These are phyloP conservation scores for Lasiosphaeria ovina DNA, from an alignment of 495 filamentous ascomycete species.

Conservation along the genomic window DNA sequence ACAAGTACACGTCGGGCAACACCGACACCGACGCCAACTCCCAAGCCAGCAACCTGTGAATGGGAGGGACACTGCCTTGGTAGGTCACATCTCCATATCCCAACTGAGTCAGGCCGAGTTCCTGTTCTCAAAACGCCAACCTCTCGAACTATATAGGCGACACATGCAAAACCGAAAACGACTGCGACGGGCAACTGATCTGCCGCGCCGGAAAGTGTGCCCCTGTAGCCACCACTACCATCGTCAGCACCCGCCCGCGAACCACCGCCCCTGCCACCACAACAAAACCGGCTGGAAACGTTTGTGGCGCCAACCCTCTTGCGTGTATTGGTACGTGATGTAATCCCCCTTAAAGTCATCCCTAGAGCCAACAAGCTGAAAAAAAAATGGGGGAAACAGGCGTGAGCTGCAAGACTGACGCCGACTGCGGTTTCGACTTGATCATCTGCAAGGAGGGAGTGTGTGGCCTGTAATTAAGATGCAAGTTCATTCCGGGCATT, in stretches of 20 bases:
- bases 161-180: constrained; percentile 21
- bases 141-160: constrained; percentile 11
- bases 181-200: constrained; percentile 24
- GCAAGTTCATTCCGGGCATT: not conserved
- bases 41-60: constrained; percentile 13
- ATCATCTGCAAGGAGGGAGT: constrained; percentile 28
- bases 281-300: constrained; percentile 1
- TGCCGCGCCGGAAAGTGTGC: constrained; percentile 18
- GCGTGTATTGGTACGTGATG: constrained; percentile 28
- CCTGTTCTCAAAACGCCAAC: not conserved
- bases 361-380: not conserved
- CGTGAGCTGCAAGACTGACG: constrained; percentile 19
- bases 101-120: not conserved
- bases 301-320: constrained; percentile 20
- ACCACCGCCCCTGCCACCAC: constrained; percentile 1
- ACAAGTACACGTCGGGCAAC: constrained; percentile 1
- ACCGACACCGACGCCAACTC: not conserved
- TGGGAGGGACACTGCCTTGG: constrained; percentile 22
- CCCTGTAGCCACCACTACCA: not conserved
- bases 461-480: constrained; percentile 21
- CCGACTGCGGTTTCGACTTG: constrained; percentile 25
- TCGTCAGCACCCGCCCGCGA: constrained; percentile 12
- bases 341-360: not conserved
- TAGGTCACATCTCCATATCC: constrained; percentile 1
- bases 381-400: constrained; percentile 15